These are phyloP conservation scores for Elaphomyces granulatus DNA, from an alignment of 495 filamentous ascomycete species.

Conservation along the genomic window DNA sequence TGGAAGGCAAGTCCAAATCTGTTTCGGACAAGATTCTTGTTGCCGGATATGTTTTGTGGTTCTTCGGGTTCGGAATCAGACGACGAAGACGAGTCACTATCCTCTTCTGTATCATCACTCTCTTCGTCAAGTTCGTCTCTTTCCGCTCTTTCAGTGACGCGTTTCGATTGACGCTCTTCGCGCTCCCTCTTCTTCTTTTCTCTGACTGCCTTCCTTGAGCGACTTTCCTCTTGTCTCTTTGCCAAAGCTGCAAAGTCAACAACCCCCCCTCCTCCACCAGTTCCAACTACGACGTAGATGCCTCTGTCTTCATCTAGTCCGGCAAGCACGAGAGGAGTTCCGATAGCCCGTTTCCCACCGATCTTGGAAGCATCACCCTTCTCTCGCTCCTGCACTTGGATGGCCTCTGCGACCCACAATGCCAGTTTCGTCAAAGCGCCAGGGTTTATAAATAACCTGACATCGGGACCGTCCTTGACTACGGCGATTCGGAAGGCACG, in stretches of 20 bases:
- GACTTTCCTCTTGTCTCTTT: conserved; percentile 49
- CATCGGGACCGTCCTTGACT: conserved; percentile 88
- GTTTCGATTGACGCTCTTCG: conserved; percentile 40
- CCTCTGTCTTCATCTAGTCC: conserved; percentile 77
- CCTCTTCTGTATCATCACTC: conserved; percentile 40
- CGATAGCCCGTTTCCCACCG: conserved; percentile 39
- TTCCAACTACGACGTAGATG: conserved; percentile 83
- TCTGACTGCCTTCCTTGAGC: conserved; percentile 42
- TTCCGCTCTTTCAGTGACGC: conserved; percentile 30
- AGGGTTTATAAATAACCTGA: conserved; percentile 76
- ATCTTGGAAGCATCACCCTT: conserved; percentile 53
- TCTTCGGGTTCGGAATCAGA: conserved; percentile 46
- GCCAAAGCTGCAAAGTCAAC: conserved; percentile 48
- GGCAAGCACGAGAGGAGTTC: conserved; percentile 79
- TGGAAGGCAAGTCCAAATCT: conserved; percentile 91
- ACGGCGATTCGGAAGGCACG: conserved; percentile 88
- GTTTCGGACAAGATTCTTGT: conserved; percentile 60
- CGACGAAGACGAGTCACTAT: conserved; percentile 32
- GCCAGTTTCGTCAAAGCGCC: conserved; percentile 85
- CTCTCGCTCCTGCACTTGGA: conserved; percentile 75
- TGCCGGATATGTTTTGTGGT: conserved; percentile 38
- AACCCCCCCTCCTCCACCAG: conserved; percentile 54
- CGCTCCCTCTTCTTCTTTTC: conserved; percentile 46
- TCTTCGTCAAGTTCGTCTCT: conserved; percentile 41
- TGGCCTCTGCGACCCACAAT: conserved; percentile 86